phyloP scores from a whole-genome alignment of 345 rosid species.

The Salix viminalis region DNA sequence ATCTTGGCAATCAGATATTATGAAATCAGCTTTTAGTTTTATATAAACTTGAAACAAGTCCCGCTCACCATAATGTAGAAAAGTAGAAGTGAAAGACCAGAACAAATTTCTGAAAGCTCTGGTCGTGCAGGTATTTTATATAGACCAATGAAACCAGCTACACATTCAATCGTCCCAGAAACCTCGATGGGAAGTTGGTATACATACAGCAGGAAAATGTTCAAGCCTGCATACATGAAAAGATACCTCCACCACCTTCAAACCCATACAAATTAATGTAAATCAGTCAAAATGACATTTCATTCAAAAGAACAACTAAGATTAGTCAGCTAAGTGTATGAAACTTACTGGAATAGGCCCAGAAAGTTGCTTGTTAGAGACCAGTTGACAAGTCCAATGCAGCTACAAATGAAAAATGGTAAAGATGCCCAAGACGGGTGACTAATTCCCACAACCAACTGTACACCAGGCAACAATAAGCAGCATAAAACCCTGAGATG shows the following conservation, averaged over 20 bases:
- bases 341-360: conserved; percentile 46
- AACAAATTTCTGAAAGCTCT: conserved; percentile 45
- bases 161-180: conserved; percentile 22
- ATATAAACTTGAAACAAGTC: not conserved
- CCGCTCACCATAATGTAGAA: conserved; percentile 49
- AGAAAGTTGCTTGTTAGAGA: conserved; percentile 51
- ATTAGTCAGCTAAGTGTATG: not conserved
- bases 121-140: conserved; percentile 40
- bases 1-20: too few relatives aligned
- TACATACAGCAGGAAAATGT: conserved; percentile 39
- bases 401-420: conserved; percentile 50
- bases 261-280: conserved; percentile 12
- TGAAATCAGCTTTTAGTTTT: too few relatives aligned
- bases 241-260: conserved; percentile 56
- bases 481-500: conserved; percentile 43
- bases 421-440: conserved; percentile 57
- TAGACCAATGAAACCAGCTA: conserved; percentile 41
- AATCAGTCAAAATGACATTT: conserved; percentile 11
- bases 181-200: conserved; percentile 46
- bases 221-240: conserved; percentile 41
- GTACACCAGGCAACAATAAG: conserved; percentile 43
- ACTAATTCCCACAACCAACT: conserved; percentile 49
- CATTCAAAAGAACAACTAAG: not conserved
- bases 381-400: conserved; percentile 52
- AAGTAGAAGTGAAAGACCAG: conserved; percentile 35